Percentiles rank a stretch among this genome's conserved stretches.
Evolutionary conservation across 345 rosid genomes (phyloP).

Genomic region (Moricandia moricandioides): DNA sequence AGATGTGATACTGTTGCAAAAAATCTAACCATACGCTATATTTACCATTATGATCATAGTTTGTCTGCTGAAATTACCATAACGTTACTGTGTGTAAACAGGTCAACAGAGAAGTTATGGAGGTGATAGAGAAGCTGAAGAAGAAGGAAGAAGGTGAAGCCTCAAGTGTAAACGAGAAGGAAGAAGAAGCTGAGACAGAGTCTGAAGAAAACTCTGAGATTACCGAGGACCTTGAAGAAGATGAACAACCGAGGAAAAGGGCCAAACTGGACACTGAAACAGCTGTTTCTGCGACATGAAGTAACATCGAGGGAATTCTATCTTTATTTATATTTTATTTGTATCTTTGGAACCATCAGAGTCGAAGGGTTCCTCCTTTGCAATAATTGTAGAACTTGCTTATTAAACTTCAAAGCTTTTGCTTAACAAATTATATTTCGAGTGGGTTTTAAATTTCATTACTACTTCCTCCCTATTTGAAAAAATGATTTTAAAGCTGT

Average conservation of each 20-base stretch:
- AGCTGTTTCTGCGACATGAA: not conserved
- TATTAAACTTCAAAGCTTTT: too few relatives aligned
- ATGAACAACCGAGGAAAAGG: conserved; percentile 9
- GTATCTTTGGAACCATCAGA: not conserved
- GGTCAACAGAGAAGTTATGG: conserved; percentile 67
- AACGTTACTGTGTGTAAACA: conserved; percentile 23
- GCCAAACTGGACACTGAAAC: not conserved
- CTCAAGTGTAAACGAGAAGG: not conserved
- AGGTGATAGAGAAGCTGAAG: conserved; percentile 51
- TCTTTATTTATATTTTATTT: not conserved
- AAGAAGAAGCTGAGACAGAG: not conserved
- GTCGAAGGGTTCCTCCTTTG: too few relatives aligned
- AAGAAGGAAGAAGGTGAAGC: conserved; percentile 7
- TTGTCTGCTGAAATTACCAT: not conserved
- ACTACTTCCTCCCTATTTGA: too few relatives aligned
- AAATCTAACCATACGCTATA: not conserved
- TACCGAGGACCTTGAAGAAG: not conserved
- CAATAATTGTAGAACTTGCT: too few relatives aligned
- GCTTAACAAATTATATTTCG: too few relatives aligned
- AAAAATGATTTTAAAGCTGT: too few relatives aligned
- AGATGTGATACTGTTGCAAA: not conserved
- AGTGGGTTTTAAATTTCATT: too few relatives aligned
- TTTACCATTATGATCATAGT: not conserved
- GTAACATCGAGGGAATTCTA: not conserved
- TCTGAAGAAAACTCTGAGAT: not conserved